Evolutionary conservation across 768 basidiomycete species (phyloP).

Genomic region (Suillus bovinus): DNA sequence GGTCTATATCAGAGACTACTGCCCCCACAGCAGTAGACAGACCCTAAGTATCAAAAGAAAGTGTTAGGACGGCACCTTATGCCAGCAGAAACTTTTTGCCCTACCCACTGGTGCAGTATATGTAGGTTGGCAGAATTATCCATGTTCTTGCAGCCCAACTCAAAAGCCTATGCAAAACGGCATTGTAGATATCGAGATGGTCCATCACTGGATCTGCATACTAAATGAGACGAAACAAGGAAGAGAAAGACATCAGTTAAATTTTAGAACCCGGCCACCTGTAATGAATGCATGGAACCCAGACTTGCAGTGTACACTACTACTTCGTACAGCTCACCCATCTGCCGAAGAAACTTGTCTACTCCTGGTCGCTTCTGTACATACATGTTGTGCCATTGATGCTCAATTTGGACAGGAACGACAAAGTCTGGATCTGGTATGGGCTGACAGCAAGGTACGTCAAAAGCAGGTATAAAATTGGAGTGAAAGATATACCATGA

Average conservation of each 20-base stretch:
- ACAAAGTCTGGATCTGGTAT: conserved; percentile 90
- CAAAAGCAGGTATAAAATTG: not conserved
- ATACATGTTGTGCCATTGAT: conserved; percentile 93
- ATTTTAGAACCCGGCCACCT: conserved; percentile 1
- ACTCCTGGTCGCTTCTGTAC: conserved; percentile 95
- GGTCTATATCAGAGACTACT: no score
- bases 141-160: no score
- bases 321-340: conserved; percentile 95
- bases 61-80: no score
- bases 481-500: conserved; percentile 63
- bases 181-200: conserved; percentile 84
- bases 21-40: no score
- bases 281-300: conserved; percentile 66
- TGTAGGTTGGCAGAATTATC: no score
- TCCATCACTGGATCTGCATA: conserved; percentile 96
- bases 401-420: conserved; percentile 95
- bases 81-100: no score
- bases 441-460: conserved; percentile 47
- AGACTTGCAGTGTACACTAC: conserved; percentile 95
- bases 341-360: conserved; percentile 88
- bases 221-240: conserved; percentile 39
- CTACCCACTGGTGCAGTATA: no score
- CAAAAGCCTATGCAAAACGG: conserved; percentile 86
- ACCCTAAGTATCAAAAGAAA: no score
- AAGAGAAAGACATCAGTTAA: conserved; percentile 13